Conservation (phyloP, 148 eudicot species). For the Diospyros lotus region DNA sequence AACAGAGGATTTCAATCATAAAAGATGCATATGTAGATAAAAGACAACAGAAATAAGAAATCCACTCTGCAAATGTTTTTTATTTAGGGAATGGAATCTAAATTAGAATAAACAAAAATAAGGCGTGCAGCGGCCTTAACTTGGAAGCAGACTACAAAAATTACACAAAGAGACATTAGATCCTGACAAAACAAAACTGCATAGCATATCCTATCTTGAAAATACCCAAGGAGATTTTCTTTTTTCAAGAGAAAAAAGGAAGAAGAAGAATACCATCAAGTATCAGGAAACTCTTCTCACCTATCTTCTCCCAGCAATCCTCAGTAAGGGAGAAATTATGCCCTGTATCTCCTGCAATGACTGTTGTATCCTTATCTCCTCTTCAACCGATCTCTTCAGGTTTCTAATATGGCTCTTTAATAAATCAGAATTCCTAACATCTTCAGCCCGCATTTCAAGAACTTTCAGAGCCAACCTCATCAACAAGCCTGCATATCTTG, state of each 20-base stretch:
- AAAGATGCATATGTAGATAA: too few relatives aligned
- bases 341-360: slow-evolving; percentile 86
- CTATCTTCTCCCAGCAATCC: slow-evolving; percentile 72
- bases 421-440: slow-evolving; percentile 39
- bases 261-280: not conserved
- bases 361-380: slow-evolving; percentile 76
- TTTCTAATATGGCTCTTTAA: slow-evolving; percentile 57
- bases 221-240: slow-evolving; percentile 2
- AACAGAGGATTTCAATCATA: too few relatives aligned
- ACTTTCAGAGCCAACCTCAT: slow-evolving; percentile 75
- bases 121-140: not conserved
- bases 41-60: too few relatives aligned
- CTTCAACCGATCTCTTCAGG: slow-evolving; percentile 61
- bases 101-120: not conserved
- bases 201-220: not conserved
- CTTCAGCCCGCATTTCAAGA: slow-evolving; percentile 67
- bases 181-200: not conserved
- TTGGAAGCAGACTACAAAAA: not conserved
- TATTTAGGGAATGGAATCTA: too few relatives aligned
- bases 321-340: slow-evolving; percentile 76
- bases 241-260: not conserved
- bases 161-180: not conserved
- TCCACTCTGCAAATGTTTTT: too few relatives aligned
- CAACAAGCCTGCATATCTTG: slow-evolving; percentile 65
- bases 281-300: not conserved